Percentiles rank a stretch among this genome's conserved stretches.
phyloP scores from a whole-genome alignment of 805 yeast species.

The Tetrapisispora pingtungensis region DNA sequence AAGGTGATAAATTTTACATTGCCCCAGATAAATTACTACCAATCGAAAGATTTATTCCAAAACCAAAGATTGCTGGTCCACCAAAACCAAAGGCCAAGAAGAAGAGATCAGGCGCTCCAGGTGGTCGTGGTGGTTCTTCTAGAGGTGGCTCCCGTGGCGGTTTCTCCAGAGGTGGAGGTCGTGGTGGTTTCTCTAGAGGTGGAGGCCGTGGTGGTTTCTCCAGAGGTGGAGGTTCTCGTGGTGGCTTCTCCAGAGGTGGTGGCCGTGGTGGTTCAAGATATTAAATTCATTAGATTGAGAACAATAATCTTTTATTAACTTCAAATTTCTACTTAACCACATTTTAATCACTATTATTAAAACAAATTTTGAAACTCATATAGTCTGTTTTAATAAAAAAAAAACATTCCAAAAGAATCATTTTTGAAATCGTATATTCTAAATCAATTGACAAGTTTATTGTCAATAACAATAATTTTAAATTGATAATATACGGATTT shows the following conservation, averaged over 20 bases:
- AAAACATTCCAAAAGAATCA: too few relatives aligned
- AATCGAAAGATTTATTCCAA: constrained; percentile 91
- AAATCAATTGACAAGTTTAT: too few relatives aligned
- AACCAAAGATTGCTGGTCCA: constrained; percentile 82
- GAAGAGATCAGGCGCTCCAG: constrained; percentile 43
- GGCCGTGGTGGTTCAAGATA: constrained; percentile 23
- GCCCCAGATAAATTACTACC: constrained; percentile 94
- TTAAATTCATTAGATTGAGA: neutral
- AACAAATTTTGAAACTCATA: too few relatives aligned
- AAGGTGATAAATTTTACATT: constrained; percentile 92
- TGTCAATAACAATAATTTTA: too few relatives aligned
- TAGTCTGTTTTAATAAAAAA: too few relatives aligned
- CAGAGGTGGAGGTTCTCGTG: constrained; percentile 38
- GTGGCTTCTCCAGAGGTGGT: constrained; percentile 38
- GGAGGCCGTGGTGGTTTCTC: constrained; percentile 36
- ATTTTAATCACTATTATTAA: too few relatives aligned
- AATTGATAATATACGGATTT: too few relatives aligned
- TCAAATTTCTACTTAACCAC: too few relatives aligned
- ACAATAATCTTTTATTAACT: too few relatives aligned
- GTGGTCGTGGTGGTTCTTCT: constrained; percentile 33
- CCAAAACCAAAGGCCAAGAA: constrained; percentile 65
- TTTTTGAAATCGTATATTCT: too few relatives aligned
- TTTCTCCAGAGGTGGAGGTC: constrained; percentile 31
- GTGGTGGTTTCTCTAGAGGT: constrained; percentile 31
- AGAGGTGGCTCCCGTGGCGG: constrained; percentile 35